Base-by-base conservation (phyloP, 306 rosid species). In the Cicer pinnatifidum region DNA sequence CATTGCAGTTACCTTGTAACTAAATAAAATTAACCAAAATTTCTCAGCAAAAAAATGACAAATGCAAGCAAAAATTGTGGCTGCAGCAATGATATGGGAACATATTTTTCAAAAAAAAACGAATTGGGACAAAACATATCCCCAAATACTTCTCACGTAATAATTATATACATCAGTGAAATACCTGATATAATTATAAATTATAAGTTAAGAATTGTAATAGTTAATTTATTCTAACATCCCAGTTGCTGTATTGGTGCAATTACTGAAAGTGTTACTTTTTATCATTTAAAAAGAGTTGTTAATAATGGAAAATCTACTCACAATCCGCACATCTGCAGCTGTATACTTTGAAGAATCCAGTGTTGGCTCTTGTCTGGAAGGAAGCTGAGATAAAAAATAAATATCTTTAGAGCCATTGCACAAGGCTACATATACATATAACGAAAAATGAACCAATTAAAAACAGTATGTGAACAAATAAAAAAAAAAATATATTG, bases 241-340 rank as follows among this genome's bases (percentile, higher is more conserved):
- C 20, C 52, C 15, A 65, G 48, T 39, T 71, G 12, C 40, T 17
- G 8, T 47, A 6, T 1, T 6, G 10, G 58, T 11, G 46, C 38
- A 57, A 67, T 75, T 15, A 72, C 13, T 12, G 19, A 59, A 51
- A 67, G 63, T 20, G 46, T 48, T 44, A 60, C 3, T 59, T 28
- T 43, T 60, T 35, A 56, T 56, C 43, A 19, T 54, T 48, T 12
- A 43, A 16, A 71, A 72, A 9, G 59, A 59, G 53, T 11, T 45
- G 67, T 1, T 46, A 71, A 51, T 59, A 53, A 44, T 20, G 46
- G 46, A 80, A 75, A 79, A 67, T 77, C 43, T 63, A 86, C 97
- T 91, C 83, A 95, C 97, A 88, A 95, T 90, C 75, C 97, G 97
- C 75, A 95, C 99, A 84, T 95, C 99, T 11, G 93, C 97, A 28